Evolutionary conservation across 1,284 basidiomycete genomes (phyloP).

Genomic region (Bondarzewia mesenterica): DNA sequence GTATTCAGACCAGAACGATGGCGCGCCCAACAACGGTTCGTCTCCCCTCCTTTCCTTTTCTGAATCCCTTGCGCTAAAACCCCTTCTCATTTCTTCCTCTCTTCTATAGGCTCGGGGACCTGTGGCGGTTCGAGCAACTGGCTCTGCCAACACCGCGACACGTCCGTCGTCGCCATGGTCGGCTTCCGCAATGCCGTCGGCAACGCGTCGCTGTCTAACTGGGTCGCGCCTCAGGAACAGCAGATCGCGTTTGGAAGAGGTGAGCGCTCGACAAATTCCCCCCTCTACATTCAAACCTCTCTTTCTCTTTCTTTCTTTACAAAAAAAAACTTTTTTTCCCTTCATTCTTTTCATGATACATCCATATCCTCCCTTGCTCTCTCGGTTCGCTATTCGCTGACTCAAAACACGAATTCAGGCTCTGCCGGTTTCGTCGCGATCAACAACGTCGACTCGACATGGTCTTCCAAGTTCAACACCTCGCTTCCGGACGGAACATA

Average conservation of each 20-base stretch:
- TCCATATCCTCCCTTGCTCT: neutral
- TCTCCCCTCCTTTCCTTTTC: neutral
- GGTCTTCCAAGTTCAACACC: constrained; percentile 48
- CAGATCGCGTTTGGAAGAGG: constrained; percentile 61
- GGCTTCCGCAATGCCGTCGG: constrained; percentile 58
- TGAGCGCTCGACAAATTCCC: constrained; percentile 15
- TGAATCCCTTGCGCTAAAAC: neutral
- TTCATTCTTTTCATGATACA: neutral
- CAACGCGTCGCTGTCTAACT: constrained; percentile 37
- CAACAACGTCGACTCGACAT: constrained; percentile 49
- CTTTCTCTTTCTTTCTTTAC: too few species aligned
- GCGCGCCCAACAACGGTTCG: constrained; percentile 36
- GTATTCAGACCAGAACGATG: constrained; percentile 41
- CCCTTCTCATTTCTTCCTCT: too few species aligned
- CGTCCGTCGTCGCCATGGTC: constrained; percentile 52
- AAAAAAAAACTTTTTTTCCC: too few species aligned
- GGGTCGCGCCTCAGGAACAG: constrained; percentile 45
- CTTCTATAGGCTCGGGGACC: neutral
- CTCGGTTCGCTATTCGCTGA: too few species aligned
- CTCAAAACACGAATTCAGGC: too few species aligned
- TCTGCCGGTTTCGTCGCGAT: constrained; percentile 53
- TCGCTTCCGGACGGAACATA: constrained; percentile 49
- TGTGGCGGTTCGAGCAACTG: constrained; percentile 11
- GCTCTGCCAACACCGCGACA: constrained; percentile 59
- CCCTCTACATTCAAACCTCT: neutral